These are phyloP conservation scores for Coemansia brasiliensis DNA, from an alignment of 192 early-diverging fungal genomes.

Conservation along the genomic window DNA sequence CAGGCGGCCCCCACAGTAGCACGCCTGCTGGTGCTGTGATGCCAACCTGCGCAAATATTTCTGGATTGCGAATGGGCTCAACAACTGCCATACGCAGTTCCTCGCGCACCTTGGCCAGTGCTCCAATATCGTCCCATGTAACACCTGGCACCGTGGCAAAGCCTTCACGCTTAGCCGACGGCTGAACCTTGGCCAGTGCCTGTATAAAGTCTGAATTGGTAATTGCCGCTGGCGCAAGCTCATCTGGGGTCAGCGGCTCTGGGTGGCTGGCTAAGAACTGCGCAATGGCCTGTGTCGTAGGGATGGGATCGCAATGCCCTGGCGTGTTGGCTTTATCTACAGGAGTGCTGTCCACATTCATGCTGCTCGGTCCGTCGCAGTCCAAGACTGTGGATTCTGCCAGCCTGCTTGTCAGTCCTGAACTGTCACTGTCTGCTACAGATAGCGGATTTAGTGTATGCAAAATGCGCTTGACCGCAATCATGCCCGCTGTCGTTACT, in stretches of 20 bases:
- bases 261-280: constrained; percentile 71
- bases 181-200: constrained; percentile 89
- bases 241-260: constrained; percentile 71
- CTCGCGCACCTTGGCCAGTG: constrained; percentile 78
- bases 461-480: constrained; percentile 80
- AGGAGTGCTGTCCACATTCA: not conserved
- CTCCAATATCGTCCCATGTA: constrained; percentile 96
- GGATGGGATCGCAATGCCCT: constrained; percentile 31
- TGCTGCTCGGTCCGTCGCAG: constrained; percentile 2
- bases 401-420: constrained; percentile 7
- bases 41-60: constrained; percentile 83
- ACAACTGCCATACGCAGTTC: constrained; percentile 95
- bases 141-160: constrained; percentile 98
- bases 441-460: constrained; percentile 22
- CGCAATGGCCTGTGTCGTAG: constrained; percentile 62
- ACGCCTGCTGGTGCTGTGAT: constrained; percentile 92
- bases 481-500: constrained; percentile 84
- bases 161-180: constrained; percentile 95
- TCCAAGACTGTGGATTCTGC: constrained; percentile 7
- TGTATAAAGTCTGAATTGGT: constrained; percentile 81
- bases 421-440: not conserved
- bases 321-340: constrained; percentile 24
- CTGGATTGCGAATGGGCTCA: constrained; percentile 91
- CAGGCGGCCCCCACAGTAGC: constrained; percentile 95
- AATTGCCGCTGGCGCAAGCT: constrained; percentile 83